Evolutionary conservation across 257 asterid genomes (phyloP).

Genomic region (Eucommia ulmoides): DNA sequence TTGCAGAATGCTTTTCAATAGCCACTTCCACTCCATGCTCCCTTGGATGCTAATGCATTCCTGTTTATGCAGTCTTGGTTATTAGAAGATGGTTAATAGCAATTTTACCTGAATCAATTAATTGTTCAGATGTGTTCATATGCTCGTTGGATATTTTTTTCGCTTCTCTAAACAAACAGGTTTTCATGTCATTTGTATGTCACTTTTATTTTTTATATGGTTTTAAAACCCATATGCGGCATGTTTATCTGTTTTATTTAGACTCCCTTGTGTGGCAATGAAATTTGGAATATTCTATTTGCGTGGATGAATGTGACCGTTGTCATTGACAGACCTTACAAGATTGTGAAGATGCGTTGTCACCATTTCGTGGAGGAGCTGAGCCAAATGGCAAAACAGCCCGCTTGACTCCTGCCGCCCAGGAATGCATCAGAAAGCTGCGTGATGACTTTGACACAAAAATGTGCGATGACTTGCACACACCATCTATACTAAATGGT

Average conservation of each 20-base stretch:
- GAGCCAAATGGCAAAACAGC: constrained; percentile 21
- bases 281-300: constrained; percentile 1
- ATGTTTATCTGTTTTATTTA: not conserved
- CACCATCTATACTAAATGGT: constrained; percentile 51
- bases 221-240: too few species aligned
- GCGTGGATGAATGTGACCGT: constrained; percentile 4
- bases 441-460: constrained; percentile 45
- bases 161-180: too few species aligned
- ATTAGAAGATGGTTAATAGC: not conserved
- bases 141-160: too few species aligned
- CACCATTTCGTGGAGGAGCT: constrained; percentile 23
- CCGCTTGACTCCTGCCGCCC: constrained; percentile 30
- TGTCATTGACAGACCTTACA: constrained; percentile 46
- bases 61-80: not conserved
- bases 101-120: not conserved
- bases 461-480: constrained; percentile 76
- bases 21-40: too few species aligned
- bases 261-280: not conserved
- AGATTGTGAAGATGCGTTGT: constrained; percentile 44
- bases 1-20: too few species aligned
- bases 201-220: too few species aligned
- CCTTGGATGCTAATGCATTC: too few species aligned
- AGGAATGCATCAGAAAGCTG: constrained; percentile 46
- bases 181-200: too few species aligned
- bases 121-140: not conserved